These are phyloP conservation scores for Penicillium parvum DNA, from an alignment of 495 filamentous ascomycete species.

Conservation along the genomic window DNA sequence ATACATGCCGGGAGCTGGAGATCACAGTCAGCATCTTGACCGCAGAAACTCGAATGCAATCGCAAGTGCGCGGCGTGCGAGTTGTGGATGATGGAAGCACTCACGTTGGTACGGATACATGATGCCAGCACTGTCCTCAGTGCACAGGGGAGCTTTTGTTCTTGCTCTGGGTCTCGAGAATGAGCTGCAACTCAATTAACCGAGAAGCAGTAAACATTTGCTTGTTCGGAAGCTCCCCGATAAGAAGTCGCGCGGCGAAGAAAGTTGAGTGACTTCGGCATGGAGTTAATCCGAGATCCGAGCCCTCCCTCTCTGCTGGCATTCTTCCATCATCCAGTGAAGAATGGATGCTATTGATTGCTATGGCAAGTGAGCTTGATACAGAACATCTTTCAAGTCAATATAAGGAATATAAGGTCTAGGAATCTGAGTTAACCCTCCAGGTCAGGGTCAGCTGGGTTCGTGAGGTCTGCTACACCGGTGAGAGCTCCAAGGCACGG, in stretches of 20 bases:
- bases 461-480: background rate
- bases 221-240: background rate
- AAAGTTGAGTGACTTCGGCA: too few relatives aligned
- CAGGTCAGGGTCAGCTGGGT: background rate
- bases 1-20: conserved; percentile 52
- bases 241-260: conserved; percentile 4
- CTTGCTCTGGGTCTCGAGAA: too few relatives aligned
- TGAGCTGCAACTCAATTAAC: background rate
- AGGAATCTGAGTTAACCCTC: background rate
- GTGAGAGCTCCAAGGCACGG: background rate
- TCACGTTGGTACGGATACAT: conserved; percentile 78
- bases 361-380: too few relatives aligned
- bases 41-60: background rate
- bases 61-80: background rate
- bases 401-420: background rate
- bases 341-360: too few relatives aligned
- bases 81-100: conserved; percentile 13
- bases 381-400: too few relatives aligned
- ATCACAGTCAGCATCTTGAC: conserved; percentile 11
- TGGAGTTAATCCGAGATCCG: too few relatives aligned
- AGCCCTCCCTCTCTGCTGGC: too few relatives aligned
- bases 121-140: conserved; percentile 22
- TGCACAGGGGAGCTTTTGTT: too few relatives aligned
- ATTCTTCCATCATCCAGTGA: too few relatives aligned
- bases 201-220: background rate